Percentiles rank a stretch among this genome's conserved stretches.
Evolutionary conservation across 805 yeast species (phyloP).

Genomic region (Blastobotrys parvus): DNA sequence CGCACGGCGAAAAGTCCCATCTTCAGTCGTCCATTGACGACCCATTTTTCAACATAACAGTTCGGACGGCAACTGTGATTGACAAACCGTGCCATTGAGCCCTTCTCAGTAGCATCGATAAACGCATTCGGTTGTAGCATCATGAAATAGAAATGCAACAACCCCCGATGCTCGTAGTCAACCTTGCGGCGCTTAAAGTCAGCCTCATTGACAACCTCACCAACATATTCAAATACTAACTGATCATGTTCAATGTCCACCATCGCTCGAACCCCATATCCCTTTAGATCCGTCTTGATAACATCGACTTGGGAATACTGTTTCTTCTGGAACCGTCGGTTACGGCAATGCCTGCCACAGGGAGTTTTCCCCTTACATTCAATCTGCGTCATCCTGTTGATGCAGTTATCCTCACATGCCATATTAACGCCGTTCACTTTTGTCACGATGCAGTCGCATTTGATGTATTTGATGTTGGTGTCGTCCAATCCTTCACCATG

Average conservation of each 20-base stretch:
- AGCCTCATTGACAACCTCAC: conserved; percentile 82
- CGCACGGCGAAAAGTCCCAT: conserved; percentile 95
- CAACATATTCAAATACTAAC: conserved; percentile 88
- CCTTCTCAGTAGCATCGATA: conserved; percentile 88
- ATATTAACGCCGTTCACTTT: conserved; percentile 33
- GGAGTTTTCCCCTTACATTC: conserved; percentile 67
- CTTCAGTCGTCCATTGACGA: conserved; percentile 76
- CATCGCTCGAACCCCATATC: conserved; percentile 80
- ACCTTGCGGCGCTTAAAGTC: conserved; percentile 68
- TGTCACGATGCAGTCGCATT: conserved; percentile 77
- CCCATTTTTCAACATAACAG: conserved; percentile 95
- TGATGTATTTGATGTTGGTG: too few species aligned
- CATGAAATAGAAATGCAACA: conserved; percentile 89
- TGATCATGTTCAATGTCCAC: conserved; percentile 46
- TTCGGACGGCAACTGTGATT: conserved; percentile 95
- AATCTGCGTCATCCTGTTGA: conserved; percentile 82
- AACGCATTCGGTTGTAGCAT: conserved; percentile 89
- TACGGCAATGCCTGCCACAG: conserved; percentile 75
- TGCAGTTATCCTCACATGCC: conserved; percentile 87
- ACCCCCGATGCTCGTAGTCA: conserved; percentile 57
- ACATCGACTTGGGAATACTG: conserved; percentile 72
- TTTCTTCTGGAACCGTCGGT: conserved; percentile 77
- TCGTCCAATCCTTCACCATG: too few species aligned
- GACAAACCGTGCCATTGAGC: conserved; percentile 83
- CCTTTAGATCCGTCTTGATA: conserved; percentile 76